Percentiles rank a stretch among this genome's conserved stretches.
These are phyloP conservation scores for Zelonia costaricensis DNA, from an alignment of 208 protist species.

Conservation along the genomic window DNA sequence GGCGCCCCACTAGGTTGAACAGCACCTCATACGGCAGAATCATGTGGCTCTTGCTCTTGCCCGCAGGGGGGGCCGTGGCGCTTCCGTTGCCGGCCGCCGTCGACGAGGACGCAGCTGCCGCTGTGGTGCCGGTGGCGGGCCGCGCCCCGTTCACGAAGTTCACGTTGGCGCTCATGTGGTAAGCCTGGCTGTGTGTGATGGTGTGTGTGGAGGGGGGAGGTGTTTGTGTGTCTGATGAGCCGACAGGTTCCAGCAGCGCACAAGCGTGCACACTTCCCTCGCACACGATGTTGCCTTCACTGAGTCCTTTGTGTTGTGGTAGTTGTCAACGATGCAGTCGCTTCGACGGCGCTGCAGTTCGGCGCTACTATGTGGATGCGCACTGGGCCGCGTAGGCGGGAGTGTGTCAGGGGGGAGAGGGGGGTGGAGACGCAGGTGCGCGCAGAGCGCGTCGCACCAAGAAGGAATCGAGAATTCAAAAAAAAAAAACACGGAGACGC, in stretches of 20 bases:
- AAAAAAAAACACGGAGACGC: background rate
- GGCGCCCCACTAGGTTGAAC: slow-evolving; percentile 60
- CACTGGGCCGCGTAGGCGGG: too few relatives aligned
- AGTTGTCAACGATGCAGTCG: too few relatives aligned
- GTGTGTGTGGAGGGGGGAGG: background rate
- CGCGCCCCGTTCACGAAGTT: slow-evolving; percentile 18
- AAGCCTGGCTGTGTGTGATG: background rate
- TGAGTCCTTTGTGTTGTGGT: too few relatives aligned
- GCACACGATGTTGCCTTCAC: background rate
- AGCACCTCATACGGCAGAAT: slow-evolving; percentile 81
- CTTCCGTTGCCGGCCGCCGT: background rate
- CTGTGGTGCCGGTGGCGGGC: background rate
- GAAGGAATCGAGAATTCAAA: background rate
- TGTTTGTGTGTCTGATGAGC: background rate
- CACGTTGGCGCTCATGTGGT: slow-evolving; percentile 35
- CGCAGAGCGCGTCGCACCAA: background rate
- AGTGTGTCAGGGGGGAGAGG: too few relatives aligned
- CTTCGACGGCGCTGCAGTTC: too few relatives aligned
- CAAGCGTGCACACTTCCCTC: background rate
- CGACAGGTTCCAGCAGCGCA: background rate
- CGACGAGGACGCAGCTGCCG: slow-evolving; percentile 1
- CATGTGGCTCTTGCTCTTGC: slow-evolving; percentile 29
- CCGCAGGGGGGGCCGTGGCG: background rate
- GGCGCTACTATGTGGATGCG: too few relatives aligned
- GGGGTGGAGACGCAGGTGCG: too few relatives aligned